Evolutionary conservation across 441 rosid species (phyloP).

Genomic region (California macrophylla): DNA sequence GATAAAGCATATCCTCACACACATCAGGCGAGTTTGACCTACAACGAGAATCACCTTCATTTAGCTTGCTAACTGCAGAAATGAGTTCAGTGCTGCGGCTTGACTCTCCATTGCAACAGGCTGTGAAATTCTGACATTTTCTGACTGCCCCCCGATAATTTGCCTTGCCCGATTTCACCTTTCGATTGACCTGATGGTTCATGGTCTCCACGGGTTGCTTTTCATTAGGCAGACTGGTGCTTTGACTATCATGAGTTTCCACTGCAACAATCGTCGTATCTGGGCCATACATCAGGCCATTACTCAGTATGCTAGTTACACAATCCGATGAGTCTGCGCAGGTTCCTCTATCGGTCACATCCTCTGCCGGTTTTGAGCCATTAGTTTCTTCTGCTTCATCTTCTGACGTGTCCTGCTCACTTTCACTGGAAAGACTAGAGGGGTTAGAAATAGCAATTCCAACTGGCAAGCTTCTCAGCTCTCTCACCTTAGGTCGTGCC

Average conservation of each 20-base stretch:
- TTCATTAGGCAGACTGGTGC: constrained; percentile 16
- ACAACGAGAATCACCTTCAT: constrained; percentile 23
- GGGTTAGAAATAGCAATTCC: constrained; percentile 26
- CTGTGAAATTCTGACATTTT: constrained; percentile 23
- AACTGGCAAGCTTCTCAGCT: constrained; percentile 45
- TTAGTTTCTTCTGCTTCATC: constrained; percentile 32
- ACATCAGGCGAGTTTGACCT: constrained; percentile 25
- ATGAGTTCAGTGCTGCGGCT: constrained; percentile 26
- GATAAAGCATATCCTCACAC: constrained; percentile 28
- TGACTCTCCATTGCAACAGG: constrained; percentile 30
- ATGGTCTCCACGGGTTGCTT: constrained; percentile 21
- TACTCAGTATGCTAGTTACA: constrained; percentile 23
- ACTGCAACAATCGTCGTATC: constrained; percentile 15
- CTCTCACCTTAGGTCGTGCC: constrained; percentile 34
- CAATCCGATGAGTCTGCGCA: constrained; percentile 29
- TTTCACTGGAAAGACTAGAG: constrained; percentile 33
- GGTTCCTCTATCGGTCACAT: constrained; percentile 19
- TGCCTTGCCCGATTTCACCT: constrained; percentile 27
- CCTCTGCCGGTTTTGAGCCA: constrained; percentile 23
- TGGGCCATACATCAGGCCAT: constrained; percentile 18
- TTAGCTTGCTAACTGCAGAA: constrained; percentile 23
- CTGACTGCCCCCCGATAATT: constrained; percentile 24
- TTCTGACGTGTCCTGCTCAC: constrained; percentile 29
- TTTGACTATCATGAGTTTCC: constrained; percentile 28
- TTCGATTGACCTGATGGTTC: constrained; percentile 17